Conservation (phyloP, 2,329 filamentous ascomycete genomes). For the Aureobasidium sp. region DNA sequence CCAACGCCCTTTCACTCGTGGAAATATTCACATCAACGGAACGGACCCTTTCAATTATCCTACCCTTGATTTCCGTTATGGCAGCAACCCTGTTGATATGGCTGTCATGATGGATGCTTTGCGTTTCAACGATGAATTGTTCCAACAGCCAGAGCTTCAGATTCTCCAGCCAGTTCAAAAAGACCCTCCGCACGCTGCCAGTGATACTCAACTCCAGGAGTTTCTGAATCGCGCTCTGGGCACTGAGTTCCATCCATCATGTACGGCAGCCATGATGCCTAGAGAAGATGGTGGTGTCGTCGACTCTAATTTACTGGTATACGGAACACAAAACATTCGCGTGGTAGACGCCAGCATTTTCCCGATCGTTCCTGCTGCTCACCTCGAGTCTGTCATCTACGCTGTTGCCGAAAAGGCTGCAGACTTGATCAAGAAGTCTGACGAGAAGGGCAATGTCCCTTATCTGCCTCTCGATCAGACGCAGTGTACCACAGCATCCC, state of each 20-base stretch:
- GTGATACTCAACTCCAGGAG: slow-evolving; percentile 24
- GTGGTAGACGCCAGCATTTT: slow-evolving; percentile 40
- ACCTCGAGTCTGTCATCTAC: slow-evolving; percentile 21
- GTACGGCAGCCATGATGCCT: slow-evolving; percentile 44
- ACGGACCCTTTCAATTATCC: slow-evolving; percentile 20
- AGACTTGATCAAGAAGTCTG: slow-evolving; percentile 19
- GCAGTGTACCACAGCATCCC: slow-evolving; percentile 15
- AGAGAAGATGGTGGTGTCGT: slow-evolving; percentile 43
- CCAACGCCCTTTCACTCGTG: slow-evolving; percentile 26
- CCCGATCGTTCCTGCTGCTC: slow-evolving; percentile 32
- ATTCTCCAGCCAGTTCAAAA: slow-evolving; percentile 23
- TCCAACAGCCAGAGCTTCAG: slow-evolving; percentile 22
- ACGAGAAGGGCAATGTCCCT: background rate
- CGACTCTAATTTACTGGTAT: slow-evolving; percentile 34
- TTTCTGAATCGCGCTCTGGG: slow-evolving; percentile 27
- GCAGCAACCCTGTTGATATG: slow-evolving; percentile 26
- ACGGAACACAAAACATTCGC: slow-evolving; percentile 36
- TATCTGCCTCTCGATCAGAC: slow-evolving; percentile 15
- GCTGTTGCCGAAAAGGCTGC: slow-evolving; percentile 21
- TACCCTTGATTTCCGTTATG: slow-evolving; percentile 25
- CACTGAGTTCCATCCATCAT: slow-evolving; percentile 31
- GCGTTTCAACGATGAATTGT: slow-evolving; percentile 28
- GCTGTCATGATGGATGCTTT: slow-evolving; percentile 20
- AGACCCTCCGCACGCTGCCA: slow-evolving; percentile 25
- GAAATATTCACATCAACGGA: slow-evolving; percentile 24